Base-by-base conservation (phyloP, 2,329 filamentous ascomycete species). In the Colletotrichum aenigma region DNA sequence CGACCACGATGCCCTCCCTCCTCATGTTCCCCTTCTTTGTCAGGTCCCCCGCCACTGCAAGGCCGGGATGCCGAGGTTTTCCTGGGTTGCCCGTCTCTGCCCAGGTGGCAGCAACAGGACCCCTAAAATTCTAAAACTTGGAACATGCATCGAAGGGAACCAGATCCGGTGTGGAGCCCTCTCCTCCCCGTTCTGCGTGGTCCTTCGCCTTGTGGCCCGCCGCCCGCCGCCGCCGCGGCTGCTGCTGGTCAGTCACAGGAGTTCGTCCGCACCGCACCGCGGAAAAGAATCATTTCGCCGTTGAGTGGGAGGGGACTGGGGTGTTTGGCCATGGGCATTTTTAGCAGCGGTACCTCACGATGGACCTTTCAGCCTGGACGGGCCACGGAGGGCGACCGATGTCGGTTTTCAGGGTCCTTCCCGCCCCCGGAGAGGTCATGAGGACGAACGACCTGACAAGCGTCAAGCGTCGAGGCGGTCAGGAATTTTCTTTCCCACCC, bases 361-460 rank as follows among this genome's bases (percentile, higher is more conserved):
- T 52, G 43, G 43, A 18, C 43, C 4, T 52, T 52, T 52, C 6
- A 52, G 43, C 43, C 43, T 52, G 43, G 43, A 52, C 43, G 43
- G 43, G 43, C 43, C 43, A 73, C 70, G 58, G 48, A 60, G 56
- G n/a, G 43, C 52, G 48, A 73, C 74, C 74, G 48, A 76, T 69
- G 74, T 60, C 65, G 60, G 48, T 73, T 76, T 52, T 69, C 74
- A 76, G 74, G 74, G 74, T 76, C 70, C 70, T 73, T 73, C 70
- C 74, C 58, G 62, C 21, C 69, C 34, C 48, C 58, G 26, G 43
- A 32, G 32, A 65, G 70, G 74, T 76, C 74, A 76, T 69, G 70
- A 74, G 74, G 65, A 61, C 73, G 56, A 32, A 67, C 65, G 21
- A 60, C 48, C 64, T 74, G 74, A 74, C 74, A 76, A 74, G 70